phyloP scores from a whole-genome alignment of 1,284 basidiomycete species.

The Melampsora americana region DNA sequence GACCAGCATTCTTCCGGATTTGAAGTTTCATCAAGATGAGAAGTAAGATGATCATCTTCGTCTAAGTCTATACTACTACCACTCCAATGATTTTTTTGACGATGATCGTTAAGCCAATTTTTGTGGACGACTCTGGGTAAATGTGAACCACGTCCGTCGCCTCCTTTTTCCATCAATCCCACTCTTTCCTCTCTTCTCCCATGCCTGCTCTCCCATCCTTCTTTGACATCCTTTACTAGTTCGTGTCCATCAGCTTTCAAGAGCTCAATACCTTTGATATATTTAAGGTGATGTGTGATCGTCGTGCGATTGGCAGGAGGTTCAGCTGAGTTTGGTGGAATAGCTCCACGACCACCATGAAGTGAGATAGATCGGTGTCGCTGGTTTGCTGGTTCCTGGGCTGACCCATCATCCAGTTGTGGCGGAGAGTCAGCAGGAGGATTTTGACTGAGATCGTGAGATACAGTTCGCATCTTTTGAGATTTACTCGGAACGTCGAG shows the following conservation, averaged over 20 bases:
- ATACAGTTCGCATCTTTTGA: background rate
- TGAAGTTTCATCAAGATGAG: background rate
- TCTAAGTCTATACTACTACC: background rate
- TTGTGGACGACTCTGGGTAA: background rate
- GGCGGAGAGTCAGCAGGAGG: background rate
- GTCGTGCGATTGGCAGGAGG: background rate
- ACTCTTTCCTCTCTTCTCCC: slow-evolving; percentile 12
- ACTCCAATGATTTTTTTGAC: background rate
- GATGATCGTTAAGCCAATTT: background rate
- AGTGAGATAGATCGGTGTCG: slow-evolving; percentile 19
- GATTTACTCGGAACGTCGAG: background rate
- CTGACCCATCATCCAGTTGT: background rate
- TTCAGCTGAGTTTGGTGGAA: background rate
- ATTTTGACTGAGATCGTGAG: background rate
- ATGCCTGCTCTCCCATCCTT: slow-evolving; percentile 25
- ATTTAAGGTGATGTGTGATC: background rate
- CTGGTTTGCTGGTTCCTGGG: background rate
- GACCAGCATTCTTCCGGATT: slow-evolving; percentile 2
- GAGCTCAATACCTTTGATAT: slow-evolving; percentile 11
- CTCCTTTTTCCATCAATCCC: background rate
- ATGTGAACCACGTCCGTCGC: background rate
- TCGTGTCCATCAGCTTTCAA: slow-evolving; percentile 9
- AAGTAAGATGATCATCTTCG: background rate
- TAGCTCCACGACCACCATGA: background rate
- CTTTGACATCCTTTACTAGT: slow-evolving; percentile 19